Base-by-base conservation (phyloP, 2,329 filamentous ascomycete species). In the Camillea tinctor region DNA sequence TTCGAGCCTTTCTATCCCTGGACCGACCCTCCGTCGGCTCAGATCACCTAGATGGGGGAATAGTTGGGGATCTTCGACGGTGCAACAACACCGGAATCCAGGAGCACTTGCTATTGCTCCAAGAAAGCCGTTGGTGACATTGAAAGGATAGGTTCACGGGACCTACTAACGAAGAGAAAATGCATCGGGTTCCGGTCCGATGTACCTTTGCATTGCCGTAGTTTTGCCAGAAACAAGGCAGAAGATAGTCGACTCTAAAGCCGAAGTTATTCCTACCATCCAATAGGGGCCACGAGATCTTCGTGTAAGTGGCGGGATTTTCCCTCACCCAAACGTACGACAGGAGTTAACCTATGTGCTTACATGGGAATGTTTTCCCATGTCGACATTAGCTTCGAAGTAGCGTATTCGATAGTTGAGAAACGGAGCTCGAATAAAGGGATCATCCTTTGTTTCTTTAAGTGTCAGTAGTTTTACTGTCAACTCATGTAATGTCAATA, bases 151-250 rank as follows among this genome's bases (percentile, higher is more conserved):
- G 3, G 7, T 30, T 30, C 26, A 48, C 30, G 58, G 61, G 54
- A 54, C 49, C 49, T 24, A 30, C 15, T 30, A 56, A 22, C 15
- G 20, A 23, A 22, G 22, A 58, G 20, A 17, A 40, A 49, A 58
- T 50, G 59, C 60, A 52, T 62, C 65, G 65, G 63, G 40, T 59
- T 19, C 17, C 65, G 65, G 65, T 24, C 65, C 65, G 63, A 44
- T 26, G 24, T 36, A 19, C 59, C 60, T 50, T 50, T 30, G 50
- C 20, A 53, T 54, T 61, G n/a, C 64, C 61, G 63, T 64, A 55
- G 52, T 55, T 65, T 59, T 65, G 23, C 65, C 65, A 60, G 61
- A 64, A 64, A 61, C 51, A 60, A n/a, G 26, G 50, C 13, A 56
- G 44, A 44, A n/a, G 36, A 44, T 44, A 44, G 36, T 44, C 36